Base-by-base conservation (phyloP, 495 filamentous ascomycete genomes). In the Cladorrhinum samala region DNA sequence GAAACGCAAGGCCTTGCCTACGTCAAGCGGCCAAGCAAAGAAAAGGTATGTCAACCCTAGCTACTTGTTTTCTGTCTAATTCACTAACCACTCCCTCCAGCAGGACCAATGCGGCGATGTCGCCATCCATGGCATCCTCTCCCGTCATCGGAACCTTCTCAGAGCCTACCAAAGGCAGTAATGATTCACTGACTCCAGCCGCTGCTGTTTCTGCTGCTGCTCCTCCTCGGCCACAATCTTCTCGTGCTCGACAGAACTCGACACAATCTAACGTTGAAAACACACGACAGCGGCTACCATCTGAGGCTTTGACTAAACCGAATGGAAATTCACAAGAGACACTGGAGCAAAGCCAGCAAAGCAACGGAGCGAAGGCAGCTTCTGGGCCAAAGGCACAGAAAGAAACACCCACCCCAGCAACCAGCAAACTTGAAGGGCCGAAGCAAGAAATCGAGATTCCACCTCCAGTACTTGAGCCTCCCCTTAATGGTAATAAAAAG, bases 121-220 rank as follows among this genome's bases (percentile, higher is more conserved):
- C 88, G 0, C 88, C 89, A 24, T 79, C 82, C 1, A 64, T 87
- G 24, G 81, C 83, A 14, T 85, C 88, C 1, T 92, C 89, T 2
- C 89, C 88, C 30, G 70, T 89, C 46, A 71, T 83, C 42, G 77
- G 79, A 16, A 79, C 76, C 11, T 84, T 89, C 49, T 74, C 78
- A n/a, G 74, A 75, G 5, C 58, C 66, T 13, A 77, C 75, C 63
- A 61, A 65, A 18, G 46, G 54, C 16, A 64, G 56, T 19, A 70
- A 72, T 27, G 61, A 46, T 20, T 79, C 75, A 16, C 77, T 76
- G 2, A 24, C 24, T 19, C 42, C n/a, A n/a, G n/a, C n/a, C n/a
- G n/a, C n/a, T n/a, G 27, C 45, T 5, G 71, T 54, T 17, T 61
- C 71, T 2, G 65, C 72, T 21, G 54, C 64, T 36, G 60, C 62